Evolutionary conservation across 2,329 filamentous ascomycete species (phyloP).

Genomic region (Tolypocladium amazonense): DNA sequence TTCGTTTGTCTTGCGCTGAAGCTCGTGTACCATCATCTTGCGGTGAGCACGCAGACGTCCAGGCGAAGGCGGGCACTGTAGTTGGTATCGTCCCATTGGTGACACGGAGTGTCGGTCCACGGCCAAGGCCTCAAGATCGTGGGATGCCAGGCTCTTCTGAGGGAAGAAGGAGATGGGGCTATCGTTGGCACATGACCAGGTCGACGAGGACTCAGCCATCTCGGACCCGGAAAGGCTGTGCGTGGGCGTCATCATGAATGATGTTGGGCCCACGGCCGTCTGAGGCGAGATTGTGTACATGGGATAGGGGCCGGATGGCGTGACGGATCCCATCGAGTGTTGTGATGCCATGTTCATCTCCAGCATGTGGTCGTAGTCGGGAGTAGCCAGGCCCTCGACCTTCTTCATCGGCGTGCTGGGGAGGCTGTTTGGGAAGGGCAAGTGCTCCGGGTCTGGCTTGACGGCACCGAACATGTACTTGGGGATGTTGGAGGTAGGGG

Average conservation of each 20-base stretch:
- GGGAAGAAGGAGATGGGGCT: constrained; percentile 30
- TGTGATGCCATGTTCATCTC: constrained; percentile 24
- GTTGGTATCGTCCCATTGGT: constrained; percentile 18
- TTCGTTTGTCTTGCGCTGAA: constrained; percentile 31
- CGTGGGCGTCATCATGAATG: constrained; percentile 29
- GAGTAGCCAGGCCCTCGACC: constrained; percentile 19
- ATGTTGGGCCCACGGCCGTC: constrained; percentile 17
- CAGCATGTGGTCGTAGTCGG: constrained; percentile 28
- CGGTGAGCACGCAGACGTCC: constrained; percentile 23
- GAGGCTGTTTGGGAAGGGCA: constrained; percentile 19
- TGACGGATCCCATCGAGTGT: constrained; percentile 23
- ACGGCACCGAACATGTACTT: constrained; percentile 23
- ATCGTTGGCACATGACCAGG: constrained; percentile 28
- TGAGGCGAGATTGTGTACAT: constrained; percentile 25
- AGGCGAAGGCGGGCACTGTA: constrained; percentile 21
- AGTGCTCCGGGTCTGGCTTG: constrained; percentile 23
- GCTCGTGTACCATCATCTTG: constrained; percentile 29
- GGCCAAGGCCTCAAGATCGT: constrained; percentile 21
- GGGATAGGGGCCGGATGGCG: constrained; percentile 24
- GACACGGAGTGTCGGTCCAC: constrained; percentile 25
- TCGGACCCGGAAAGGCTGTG: constrained; percentile 29
- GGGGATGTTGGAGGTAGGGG: constrained; percentile 20
- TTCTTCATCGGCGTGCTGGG: constrained; percentile 26
- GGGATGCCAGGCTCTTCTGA: constrained; percentile 17
- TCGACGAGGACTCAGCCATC: constrained; percentile 23